These are phyloP conservation scores for Ramularia endophylla DNA, from an alignment of 2,329 filamentous ascomycete species.

Conservation along the genomic window DNA sequence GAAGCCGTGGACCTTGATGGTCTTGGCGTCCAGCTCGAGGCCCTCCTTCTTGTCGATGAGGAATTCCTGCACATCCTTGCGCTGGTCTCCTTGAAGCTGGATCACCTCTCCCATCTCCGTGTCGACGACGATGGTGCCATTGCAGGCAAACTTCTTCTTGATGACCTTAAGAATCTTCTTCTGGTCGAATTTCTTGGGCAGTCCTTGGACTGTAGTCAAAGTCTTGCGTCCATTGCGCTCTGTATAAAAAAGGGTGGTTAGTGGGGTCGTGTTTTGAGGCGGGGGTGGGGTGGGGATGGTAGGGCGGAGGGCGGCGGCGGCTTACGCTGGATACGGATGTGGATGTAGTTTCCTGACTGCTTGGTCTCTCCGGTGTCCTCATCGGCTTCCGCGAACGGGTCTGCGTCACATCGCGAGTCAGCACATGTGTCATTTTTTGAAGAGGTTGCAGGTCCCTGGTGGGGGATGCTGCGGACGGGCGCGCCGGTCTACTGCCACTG, in stretches of 20 bases:
- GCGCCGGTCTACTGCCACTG: background rate
- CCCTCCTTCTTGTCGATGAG: constrained; percentile 93
- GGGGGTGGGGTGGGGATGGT: constrained; percentile 8
- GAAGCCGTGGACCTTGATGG: constrained; percentile 70
- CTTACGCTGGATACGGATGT: constrained; percentile 96
- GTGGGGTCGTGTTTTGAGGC: too few relatives aligned
- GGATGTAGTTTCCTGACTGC: constrained; percentile 96
- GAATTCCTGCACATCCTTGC: constrained; percentile 98
- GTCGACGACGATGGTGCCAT: constrained; percentile 98
- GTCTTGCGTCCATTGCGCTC: constrained; percentile 99
- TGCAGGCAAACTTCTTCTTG: constrained; percentile 99
- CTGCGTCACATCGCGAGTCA: constrained; percentile 42
- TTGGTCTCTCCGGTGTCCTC: constrained; percentile 95
- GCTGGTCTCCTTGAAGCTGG: constrained; percentile 98
- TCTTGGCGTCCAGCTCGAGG: constrained; percentile 89
- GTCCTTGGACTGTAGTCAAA: constrained; percentile 98
- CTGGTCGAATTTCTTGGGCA: constrained; percentile 98
- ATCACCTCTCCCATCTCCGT: constrained; percentile 98
- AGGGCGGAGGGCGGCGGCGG: background rate
- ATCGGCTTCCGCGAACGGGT: constrained; percentile 99
- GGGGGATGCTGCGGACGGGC: background rate
- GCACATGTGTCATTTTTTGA: constrained; percentile 12
- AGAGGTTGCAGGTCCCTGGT: background rate
- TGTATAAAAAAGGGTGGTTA: constrained; percentile 47
- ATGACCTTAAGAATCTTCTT: constrained; percentile 99